Evolutionary conservation across 2,329 filamentous ascomycete species (phyloP).

Genomic region (Penicillium psychrosexuale): DNA sequence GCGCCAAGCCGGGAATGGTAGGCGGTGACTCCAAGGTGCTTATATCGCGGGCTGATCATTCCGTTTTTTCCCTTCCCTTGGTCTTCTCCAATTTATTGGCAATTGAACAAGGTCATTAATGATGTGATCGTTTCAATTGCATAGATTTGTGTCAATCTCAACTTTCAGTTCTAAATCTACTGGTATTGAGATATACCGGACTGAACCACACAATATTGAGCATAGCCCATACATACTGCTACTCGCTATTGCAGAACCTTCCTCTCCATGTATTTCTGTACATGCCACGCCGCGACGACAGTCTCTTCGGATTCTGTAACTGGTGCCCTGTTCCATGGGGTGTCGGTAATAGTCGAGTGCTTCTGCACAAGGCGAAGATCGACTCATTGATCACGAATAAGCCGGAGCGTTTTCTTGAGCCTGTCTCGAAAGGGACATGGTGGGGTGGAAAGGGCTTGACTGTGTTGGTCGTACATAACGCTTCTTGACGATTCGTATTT

Average conservation of each 20-base stretch:
- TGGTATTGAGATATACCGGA: background rate
- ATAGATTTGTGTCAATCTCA: background rate
- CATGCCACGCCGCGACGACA: constrained; percentile 52
- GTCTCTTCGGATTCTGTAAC: constrained; percentile 54
- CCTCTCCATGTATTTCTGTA: background rate
- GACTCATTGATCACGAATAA: constrained; percentile 84
- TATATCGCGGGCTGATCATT: constrained; percentile 2
- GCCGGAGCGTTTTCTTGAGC: constrained; percentile 94
- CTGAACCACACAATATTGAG: background rate
- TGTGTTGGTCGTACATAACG: constrained; percentile 78
- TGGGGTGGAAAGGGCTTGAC: constrained; percentile 93
- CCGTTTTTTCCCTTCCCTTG: no score
- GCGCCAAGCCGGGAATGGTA: constrained; percentile 1
- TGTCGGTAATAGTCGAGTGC: constrained; percentile 69
- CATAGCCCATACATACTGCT: background rate
- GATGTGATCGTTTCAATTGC: constrained; percentile 4
- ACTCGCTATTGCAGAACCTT: background rate
- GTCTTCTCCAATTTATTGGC: background rate
- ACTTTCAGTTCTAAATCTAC: background rate
- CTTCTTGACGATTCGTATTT: constrained; percentile 7
- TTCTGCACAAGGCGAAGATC: constrained; percentile 72
- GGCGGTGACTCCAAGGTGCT: constrained; percentile 1
- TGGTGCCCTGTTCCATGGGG: constrained; percentile 61
- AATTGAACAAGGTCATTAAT: constrained; percentile 9
- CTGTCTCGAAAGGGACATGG: constrained; percentile 71